These are phyloP conservation scores for Coprinellus micaceus DNA, from an alignment of 768 basidiomycete species.

Conservation along the genomic window DNA sequence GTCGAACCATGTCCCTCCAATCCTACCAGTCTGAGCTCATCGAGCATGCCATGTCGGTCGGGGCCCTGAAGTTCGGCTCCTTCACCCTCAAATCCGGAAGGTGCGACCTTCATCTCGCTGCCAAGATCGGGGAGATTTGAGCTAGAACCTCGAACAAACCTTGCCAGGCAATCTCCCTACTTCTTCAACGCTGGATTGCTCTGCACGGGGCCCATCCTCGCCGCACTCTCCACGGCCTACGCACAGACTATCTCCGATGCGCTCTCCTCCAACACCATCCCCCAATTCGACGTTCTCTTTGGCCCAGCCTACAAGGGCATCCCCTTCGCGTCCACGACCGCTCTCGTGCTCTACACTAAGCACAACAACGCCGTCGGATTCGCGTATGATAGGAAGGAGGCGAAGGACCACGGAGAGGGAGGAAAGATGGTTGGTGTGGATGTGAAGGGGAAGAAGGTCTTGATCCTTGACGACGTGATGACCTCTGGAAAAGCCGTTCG, in stretches of 20 bases:
- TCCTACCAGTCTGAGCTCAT: conserved; percentile 67
- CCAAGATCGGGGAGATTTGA: conserved; percentile 6
- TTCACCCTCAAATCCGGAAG: conserved; percentile 96
- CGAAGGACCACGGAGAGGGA: conserved; percentile 94
- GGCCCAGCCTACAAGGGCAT: conserved; percentile 99
- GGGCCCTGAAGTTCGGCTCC: conserved; percentile 83
- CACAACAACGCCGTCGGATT: conserved; percentile 68
- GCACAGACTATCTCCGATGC: conserved; percentile 72
- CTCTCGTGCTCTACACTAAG: conserved; percentile 67
- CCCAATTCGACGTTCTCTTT: conserved; percentile 78
- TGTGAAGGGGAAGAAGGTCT: conserved; percentile 74
- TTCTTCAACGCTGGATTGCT: conserved; percentile 95
- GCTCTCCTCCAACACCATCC: conserved; percentile 29
- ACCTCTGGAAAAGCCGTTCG: conserved; percentile 89
- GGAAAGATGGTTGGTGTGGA: conserved; percentile 85
- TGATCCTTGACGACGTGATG: conserved; percentile 95
- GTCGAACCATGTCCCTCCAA: conserved; percentile 27
- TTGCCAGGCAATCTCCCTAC: conserved; percentile 78
- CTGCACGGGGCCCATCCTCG: conserved; percentile 76
- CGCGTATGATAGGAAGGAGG: conserved; percentile 93
- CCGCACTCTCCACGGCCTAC: conserved; percentile 75
- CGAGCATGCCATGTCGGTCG: conserved; percentile 59
- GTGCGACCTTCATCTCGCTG: conserved; percentile 40
- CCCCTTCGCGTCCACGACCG: conserved; percentile 82
- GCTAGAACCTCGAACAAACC: background rate